Evolutionary conservation across 768 basidiomycete genomes (phyloP), one percentile per base, ranked within the genome.

Genomic region (Hericium alpestre): DNA sequence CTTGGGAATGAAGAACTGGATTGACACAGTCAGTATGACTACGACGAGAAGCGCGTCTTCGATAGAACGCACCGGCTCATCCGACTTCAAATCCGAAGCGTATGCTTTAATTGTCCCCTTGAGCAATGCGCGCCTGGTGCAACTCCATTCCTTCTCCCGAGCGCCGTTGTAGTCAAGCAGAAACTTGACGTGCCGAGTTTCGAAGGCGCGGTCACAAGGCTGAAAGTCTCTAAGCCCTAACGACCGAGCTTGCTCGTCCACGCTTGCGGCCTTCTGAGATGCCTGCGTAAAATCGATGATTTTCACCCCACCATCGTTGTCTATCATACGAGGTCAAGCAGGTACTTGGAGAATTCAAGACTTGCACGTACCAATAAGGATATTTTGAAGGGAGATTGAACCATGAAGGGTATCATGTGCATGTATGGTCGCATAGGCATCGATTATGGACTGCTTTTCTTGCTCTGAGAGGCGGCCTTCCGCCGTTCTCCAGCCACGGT

Each of bases 401-500:
- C 67, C 68, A 56, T 71, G 64, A 46, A 74, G 47, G 58, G 74
- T 63, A 59, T 74, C 68, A 46, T 55, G 23, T 52, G 65, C 55
- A 64, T 73, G 70, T 58, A 78, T 67, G 58, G 74, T 71, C 48
- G 72, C 65, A 60, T 78, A 79, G 10, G 81, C 79, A 4, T 72
- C 70, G 16, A 86, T 66, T 56, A 79, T 76, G 27, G 70, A 71
- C 57, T 75, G 67, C 66, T 85, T 85, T 56, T 83, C 67, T 12
- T 71, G 62, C 12, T 64, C 63, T 2, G 82, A 80, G 79, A 86
- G 83, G 39, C 71, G 74, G 6, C 74, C 66, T 6, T 76, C 78
- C 5, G 84, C 79, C 56, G 82, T 76, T 56, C 81, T 74, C 82
- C 84, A 84, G 64, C 82, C 80, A 6, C 73, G 73, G 12, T 68